phyloP scores from a whole-genome alignment of 352 stramenopile genomes.

The Globisporangium paroecandrum region DNA sequence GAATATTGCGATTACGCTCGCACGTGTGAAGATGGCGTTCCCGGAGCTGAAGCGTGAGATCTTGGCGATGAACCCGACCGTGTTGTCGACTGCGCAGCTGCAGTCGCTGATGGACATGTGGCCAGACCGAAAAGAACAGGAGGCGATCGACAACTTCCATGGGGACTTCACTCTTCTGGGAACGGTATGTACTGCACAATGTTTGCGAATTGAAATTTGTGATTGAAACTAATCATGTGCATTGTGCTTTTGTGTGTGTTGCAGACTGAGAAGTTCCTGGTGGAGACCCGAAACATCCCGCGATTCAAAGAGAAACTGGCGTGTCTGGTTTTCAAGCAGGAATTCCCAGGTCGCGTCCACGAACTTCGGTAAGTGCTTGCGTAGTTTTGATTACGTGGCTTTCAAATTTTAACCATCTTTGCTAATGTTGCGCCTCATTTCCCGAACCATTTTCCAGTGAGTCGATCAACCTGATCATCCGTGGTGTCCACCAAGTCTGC shows the following conservation, averaged over 20 bases:
- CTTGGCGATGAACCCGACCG: constrained; percentile 68
- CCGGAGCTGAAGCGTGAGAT: constrained; percentile 71
- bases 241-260: background rate
- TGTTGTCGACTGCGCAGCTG: constrained; percentile 73
- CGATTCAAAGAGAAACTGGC: constrained; percentile 69
- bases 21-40: constrained; percentile 70
- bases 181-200: constrained; percentile 21
- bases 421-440: background rate
- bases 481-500: constrained; percentile 76
- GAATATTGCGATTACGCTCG: constrained; percentile 84
- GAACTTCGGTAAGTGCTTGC: constrained; percentile 43
- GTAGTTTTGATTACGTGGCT: background rate
- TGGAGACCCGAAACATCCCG: constrained; percentile 66
- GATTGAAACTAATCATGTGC: background rate
- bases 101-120: constrained; percentile 85
- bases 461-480: constrained; percentile 74
- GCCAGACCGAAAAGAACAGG: constrained; percentile 71
- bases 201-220: background rate
- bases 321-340: constrained; percentile 82
- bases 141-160: constrained; percentile 61
- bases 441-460: constrained; percentile 23
- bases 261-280: constrained; percentile 72
- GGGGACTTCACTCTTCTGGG: constrained; percentile 60
- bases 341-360: constrained; percentile 73
- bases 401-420: background rate